phyloP scores from a whole-genome alignment of 257 asterid genomes.

The Plectranthus barbatus region DNA sequence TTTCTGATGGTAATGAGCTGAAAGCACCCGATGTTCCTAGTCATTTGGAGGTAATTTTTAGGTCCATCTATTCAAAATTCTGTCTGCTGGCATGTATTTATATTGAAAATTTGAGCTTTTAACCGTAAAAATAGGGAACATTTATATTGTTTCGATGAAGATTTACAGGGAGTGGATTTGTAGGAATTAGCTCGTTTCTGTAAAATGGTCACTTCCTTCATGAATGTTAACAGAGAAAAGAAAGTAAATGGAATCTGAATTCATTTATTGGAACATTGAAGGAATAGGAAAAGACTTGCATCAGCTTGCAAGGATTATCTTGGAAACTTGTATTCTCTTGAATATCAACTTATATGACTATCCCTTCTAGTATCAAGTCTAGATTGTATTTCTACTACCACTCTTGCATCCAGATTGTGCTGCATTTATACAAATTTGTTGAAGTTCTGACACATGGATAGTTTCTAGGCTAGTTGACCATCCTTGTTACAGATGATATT shows the following conservation, averaged over 20 bases:
- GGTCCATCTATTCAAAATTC: neutral
- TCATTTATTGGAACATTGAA: neutral
- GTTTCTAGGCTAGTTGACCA: neutral
- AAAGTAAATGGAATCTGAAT: neutral
- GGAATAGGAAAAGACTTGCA: conserved; percentile 3
- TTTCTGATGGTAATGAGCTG: conserved; percentile 26
- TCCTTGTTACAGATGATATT: conserved; percentile 6
- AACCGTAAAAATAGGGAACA: neutral
- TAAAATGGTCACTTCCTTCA: too few species aligned
- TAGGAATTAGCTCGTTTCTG: neutral
- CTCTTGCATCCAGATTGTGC: neutral
- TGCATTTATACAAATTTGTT: neutral
- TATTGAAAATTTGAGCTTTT: neutral
- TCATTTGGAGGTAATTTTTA: conserved; percentile 36
- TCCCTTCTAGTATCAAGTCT: neutral
- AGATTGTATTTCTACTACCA: neutral
- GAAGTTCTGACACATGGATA: neutral
- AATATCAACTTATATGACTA: neutral
- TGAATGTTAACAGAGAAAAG: neutral
- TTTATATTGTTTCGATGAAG: neutral
- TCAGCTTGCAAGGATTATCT: neutral
- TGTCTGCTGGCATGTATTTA: neutral
- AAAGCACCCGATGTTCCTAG: conserved; percentile 17
- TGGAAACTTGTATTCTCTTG: conserved; percentile 3
- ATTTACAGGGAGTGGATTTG: neutral